Evolutionary conservation across 2,329 filamentous ascomycete genomes (phyloP).

Genomic region (Exophiala sp.): DNA sequence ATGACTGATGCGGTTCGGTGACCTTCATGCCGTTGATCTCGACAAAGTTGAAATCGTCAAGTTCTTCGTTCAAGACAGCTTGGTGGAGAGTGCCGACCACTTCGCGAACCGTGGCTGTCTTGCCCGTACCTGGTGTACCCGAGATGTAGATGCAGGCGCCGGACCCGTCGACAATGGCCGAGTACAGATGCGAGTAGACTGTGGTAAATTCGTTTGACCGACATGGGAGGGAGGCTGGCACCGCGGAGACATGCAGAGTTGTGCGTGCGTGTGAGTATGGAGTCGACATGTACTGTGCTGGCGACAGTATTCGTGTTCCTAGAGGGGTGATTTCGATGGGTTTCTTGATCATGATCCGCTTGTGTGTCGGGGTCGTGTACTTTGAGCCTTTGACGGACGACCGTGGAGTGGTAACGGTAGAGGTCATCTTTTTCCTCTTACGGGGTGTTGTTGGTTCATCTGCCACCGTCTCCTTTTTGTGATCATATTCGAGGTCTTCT

Average conservation of each 20-base stretch:
- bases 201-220: slow-evolving; percentile 86
- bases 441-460: slow-evolving; percentile 51
- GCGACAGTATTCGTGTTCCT: slow-evolving; percentile 80
- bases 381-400: slow-evolving; percentile 42
- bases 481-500: slow-evolving; percentile 24
- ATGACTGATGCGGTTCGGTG: slow-evolving; percentile 94
- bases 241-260: slow-evolving; percentile 87
- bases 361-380: slow-evolving; percentile 62
- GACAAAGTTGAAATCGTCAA: slow-evolving; percentile 98
- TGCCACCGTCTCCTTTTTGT: slow-evolving; percentile 33
- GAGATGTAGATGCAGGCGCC: slow-evolving; percentile 99
- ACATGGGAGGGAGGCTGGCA: slow-evolving; percentile 84
- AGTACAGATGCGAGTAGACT: slow-evolving; percentile 90
- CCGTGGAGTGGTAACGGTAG: slow-evolving; percentile 43
- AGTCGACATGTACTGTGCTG: slow-evolving; percentile 65
- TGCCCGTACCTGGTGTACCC: slow-evolving; percentile 95
- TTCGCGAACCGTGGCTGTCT: slow-evolving; percentile 94
- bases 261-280: slow-evolving; percentile 89
- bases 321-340: slow-evolving; percentile 92
- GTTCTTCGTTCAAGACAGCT: slow-evolving; percentile 81
- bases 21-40: slow-evolving; percentile 99
- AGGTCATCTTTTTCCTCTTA: slow-evolving; percentile 51
- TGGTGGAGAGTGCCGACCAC: slow-evolving; percentile 85
- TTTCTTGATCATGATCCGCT: slow-evolving; percentile 73
- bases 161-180: slow-evolving; percentile 87